These are phyloP conservation scores for Thielaviopsis cerberus DNA, from an alignment of 2,329 filamentous ascomycete genomes.

Conservation along the genomic window DNA sequence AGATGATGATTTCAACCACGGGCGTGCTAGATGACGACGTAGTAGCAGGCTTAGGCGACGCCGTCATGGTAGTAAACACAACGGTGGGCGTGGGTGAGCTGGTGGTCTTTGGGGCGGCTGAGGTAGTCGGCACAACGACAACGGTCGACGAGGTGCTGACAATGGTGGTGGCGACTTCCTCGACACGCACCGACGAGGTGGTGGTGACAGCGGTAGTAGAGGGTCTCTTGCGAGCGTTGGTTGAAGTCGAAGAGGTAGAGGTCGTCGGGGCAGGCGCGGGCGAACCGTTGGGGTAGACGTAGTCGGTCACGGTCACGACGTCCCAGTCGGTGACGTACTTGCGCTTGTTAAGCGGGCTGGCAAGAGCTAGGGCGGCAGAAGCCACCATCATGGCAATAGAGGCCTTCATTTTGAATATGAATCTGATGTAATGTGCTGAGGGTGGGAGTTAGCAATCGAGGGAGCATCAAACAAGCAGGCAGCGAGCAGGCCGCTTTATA, in stretches of 20 bases:
- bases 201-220: conserved; percentile 10
- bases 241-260: conserved; percentile 12
- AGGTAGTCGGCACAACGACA: conserved; percentile 5
- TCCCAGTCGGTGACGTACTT: conserved; percentile 24
- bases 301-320: conserved; percentile 24
- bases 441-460: too few relatives aligned
- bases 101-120: conserved; percentile 6
- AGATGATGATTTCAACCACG: neutral
- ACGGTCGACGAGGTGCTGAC: conserved; percentile 10
- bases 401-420: conserved; percentile 28
- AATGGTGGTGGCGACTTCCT: conserved; percentile 10
- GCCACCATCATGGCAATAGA: conserved; percentile 27
- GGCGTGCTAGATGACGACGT: conserved; percentile 6
- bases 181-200: neutral
- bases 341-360: conserved; percentile 26
- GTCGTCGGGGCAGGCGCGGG: conserved; percentile 11
- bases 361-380: conserved; percentile 27
- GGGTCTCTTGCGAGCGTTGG: conserved; percentile 8
- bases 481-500: neutral
- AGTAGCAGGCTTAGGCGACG: conserved; percentile 13
- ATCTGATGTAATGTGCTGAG: too few relatives aligned
- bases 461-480: too few relatives aligned
- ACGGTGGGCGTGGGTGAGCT: conserved; percentile 17
- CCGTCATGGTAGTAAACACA: conserved; percentile 16
- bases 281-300: conserved; percentile 14